Evolutionary conservation across 1,284 basidiomycete species (phyloP), one percentile per base, ranked within the genome.

Genomic region (Tetrapyrgos nigripes): DNA sequence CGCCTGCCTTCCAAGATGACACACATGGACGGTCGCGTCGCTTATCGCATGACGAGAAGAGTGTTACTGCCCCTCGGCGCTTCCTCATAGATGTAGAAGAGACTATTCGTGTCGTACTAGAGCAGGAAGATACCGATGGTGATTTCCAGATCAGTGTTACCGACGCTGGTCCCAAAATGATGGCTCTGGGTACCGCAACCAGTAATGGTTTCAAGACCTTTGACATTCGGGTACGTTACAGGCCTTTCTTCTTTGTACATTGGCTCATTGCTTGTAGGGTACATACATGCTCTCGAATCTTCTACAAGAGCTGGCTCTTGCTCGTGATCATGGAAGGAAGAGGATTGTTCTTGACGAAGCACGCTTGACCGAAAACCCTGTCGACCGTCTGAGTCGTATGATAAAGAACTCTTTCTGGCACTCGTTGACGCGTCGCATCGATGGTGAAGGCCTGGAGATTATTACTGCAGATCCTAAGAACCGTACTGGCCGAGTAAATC

Each of bases 21-120:
- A 83, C 78, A 69, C 89, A 92, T 69, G 76, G 77, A 50, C 83
- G 91, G 40, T 80, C 87, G 49, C 84, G 94, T 50, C 83, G 94
- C 50, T 82, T 96, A 78, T 95, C 93, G 17, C 94, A 96, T 69
- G 93, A 92, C 69, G 91, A 92, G 75, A 90, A 91, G 74, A 83
- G 82, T 60, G 81, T 85, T n/a, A 82, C 86, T 2, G 84, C 79
- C 0, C 89, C 90, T 21, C 83, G 95, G 46, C 89, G 94, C 29
- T 99, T 98, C 79, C 84, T 98, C 37, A 95, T 99, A 62, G 97
- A 98, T 68, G 97, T 99, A n/a, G 97, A 99, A 70, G 96, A 98
- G 77, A 99, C 97, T 29, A 96, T 99, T 73, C 89, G 96, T 48
- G 88, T 98, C 60, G 89, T 99, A 5, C 88, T 99, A 31, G 95